phyloP scores from a whole-genome alignment of 305 asterid genomes.

The Lippia alba region DNA sequence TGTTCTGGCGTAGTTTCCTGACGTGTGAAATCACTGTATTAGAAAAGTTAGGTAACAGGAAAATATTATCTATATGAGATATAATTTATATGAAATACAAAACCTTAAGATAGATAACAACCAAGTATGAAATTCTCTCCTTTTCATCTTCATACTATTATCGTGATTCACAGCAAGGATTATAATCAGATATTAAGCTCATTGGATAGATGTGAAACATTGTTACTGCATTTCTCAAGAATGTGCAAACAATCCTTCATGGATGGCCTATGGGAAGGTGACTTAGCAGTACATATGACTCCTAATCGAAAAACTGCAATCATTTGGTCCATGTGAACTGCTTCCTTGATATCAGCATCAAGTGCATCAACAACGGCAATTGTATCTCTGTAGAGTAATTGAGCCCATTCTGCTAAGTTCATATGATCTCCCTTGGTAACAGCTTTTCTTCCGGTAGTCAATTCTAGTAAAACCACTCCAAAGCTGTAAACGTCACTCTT shows the following conservation, averaged over 20 bases:
- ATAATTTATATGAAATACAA: neutral
- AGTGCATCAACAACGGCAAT: slow-evolving; percentile 21
- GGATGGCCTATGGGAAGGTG: slow-evolving; percentile 39
- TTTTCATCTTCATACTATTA: neutral
- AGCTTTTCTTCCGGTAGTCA: slow-evolving; percentile 38
- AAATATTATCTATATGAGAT: neutral
- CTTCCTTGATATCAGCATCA: slow-evolving; percentile 34
- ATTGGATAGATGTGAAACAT: slow-evolving; percentile 21
- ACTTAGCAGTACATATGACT: slow-evolving; percentile 33
- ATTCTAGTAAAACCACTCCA: slow-evolving; percentile 43
- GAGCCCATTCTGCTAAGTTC: slow-evolving; percentile 40
- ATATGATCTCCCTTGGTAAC: slow-evolving; percentile 33
- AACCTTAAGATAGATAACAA: neutral
- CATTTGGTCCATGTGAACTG: slow-evolving; percentile 32
- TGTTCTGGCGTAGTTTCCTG: neutral
- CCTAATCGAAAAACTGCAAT: slow-evolving; percentile 35
- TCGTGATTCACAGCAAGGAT: neutral
- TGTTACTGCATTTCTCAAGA: slow-evolving; percentile 29
- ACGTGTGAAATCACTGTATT: neutral
- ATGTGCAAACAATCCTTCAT: slow-evolving; percentile 42
- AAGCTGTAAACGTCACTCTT: slow-evolving; percentile 41
- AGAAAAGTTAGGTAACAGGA: neutral
- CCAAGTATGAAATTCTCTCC: neutral
- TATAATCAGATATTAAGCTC: neutral
- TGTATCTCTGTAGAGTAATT: slow-evolving; percentile 17